Evolutionary conservation across 495 filamentous ascomycete species (phyloP).

Genomic region (Lophiostoma macrostomum): DNA sequence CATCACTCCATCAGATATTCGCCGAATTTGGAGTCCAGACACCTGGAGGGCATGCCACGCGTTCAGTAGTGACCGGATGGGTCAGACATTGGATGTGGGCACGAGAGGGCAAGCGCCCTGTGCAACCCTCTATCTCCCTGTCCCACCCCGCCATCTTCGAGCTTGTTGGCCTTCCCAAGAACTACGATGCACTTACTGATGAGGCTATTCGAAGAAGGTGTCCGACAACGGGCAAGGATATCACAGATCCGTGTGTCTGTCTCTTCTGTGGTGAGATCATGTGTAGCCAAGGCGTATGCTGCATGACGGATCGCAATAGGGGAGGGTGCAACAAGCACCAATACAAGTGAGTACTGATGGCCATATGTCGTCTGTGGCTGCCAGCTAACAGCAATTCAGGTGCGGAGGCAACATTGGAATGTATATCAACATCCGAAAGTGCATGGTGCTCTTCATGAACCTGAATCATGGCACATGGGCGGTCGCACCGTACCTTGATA

Average conservation of each 20-base stretch:
- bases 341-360: slow-evolving; percentile 54
- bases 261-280: slow-evolving; percentile 95
- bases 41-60: slow-evolving; percentile 38
- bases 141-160: slow-evolving; percentile 91
- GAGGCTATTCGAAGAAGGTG: slow-evolving; percentile 83
- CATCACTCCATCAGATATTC: slow-evolving; percentile 76
- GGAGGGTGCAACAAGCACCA: slow-evolving; percentile 92
- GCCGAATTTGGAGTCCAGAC: slow-evolving; percentile 39
- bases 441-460: slow-evolving; percentile 81
- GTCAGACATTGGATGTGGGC: slow-evolving; percentile 57
- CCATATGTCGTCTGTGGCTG: not conserved
- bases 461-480: slow-evolving; percentile 78
- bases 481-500: slow-evolving; percentile 88
- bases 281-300: slow-evolving; percentile 92
- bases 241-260: slow-evolving; percentile 85
- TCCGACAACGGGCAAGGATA: slow-evolving; percentile 83
- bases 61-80: slow-evolving; percentile 71
- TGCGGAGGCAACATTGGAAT: slow-evolving; percentile 86
- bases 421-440: slow-evolving; percentile 95
- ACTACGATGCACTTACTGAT: slow-evolving; percentile 88
- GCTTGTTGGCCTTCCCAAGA: slow-evolving; percentile 85
- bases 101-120: slow-evolving; percentile 29
- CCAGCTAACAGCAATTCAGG: slow-evolving; percentile 43
- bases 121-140: slow-evolving; percentile 46
- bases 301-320: slow-evolving; percentile 63